Percentiles rank a stretch among this genome's conserved stretches.
These are phyloP conservation scores for Cutaneotrichosporon cutaneum DNA, from an alignment of 1,284 basidiomycete species.

Conservation along the genomic window DNA sequence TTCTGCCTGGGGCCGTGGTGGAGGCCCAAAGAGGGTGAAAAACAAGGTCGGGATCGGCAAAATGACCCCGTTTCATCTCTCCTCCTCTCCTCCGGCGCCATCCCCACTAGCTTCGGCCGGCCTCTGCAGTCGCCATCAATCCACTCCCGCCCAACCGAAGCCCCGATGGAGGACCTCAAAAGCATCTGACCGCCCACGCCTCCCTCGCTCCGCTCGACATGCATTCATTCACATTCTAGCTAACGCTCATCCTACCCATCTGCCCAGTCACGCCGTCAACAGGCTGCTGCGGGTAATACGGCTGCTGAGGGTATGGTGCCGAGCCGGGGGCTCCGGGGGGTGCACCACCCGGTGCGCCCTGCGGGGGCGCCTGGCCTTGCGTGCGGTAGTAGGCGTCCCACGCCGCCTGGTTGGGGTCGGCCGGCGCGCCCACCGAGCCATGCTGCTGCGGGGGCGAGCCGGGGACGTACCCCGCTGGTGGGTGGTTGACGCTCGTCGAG, in stretches of 20 bases:
- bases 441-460: constrained; percentile 26
- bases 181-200: background rate
- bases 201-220: background rate
- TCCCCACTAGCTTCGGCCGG: background rate
- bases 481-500: constrained; percentile 8
- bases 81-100: too few relatives aligned
- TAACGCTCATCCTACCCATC: constrained; percentile 42
- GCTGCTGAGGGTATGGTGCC: constrained; percentile 19
- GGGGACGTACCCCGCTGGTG: constrained; percentile 29
- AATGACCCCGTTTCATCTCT: background rate
- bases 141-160: background rate
- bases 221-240: constrained; percentile 6
- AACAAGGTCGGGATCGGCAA: constrained; percentile 4
- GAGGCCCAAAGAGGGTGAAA: background rate
- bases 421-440: constrained; percentile 29
- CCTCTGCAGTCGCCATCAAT: background rate
- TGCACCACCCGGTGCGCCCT: constrained; percentile 14
- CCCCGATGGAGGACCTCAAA: background rate
- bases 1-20: background rate
- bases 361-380: constrained; percentile 28
- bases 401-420: constrained; percentile 38
- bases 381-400: constrained; percentile 53
- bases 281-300: constrained; percentile 19
- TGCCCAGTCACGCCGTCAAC: constrained; percentile 27
- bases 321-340: constrained; percentile 12